phyloP scores from a whole-genome alignment of 805 yeast species.

The Pichia eremophila region DNA sequence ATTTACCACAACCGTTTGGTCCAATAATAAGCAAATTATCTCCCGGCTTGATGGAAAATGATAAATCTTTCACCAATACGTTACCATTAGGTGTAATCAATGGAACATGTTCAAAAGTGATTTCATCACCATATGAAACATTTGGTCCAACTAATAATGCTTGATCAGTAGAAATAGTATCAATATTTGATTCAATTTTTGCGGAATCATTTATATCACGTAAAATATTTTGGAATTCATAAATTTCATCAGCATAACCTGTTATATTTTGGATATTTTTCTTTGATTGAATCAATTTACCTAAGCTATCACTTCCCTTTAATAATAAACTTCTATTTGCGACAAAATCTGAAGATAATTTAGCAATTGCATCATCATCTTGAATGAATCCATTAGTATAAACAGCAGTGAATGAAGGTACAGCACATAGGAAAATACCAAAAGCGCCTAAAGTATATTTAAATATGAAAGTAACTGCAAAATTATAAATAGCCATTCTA shows the following conservation, averaged over 20 bases:
- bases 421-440: conserved; percentile 77
- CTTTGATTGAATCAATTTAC: conserved; percentile 76
- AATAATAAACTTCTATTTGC: conserved; percentile 78
- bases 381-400: conserved; percentile 33
- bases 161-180: conserved; percentile 4
- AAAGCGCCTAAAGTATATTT: conserved; percentile 96
- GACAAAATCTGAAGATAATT: conserved; percentile 71
- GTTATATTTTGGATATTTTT: conserved; percentile 73
- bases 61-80: conserved; percentile 52
- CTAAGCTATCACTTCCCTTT: conserved; percentile 81
- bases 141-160: conserved; percentile 26
- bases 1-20: conserved; percentile 94
- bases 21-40: conserved; percentile 85
- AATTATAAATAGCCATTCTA: conserved; percentile 66
- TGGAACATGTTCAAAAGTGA: conserved; percentile 68
- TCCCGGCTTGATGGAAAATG: conserved; percentile 69
- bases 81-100: conserved; percentile 80
- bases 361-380: conserved; percentile 26
- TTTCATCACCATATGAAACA: conserved; percentile 43
- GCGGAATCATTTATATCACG: conserved; percentile 32
- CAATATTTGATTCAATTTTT: conserved; percentile 17
- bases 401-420: conserved; percentile 60
- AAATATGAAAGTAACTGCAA: conserved; percentile 79
- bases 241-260: conserved; percentile 72
- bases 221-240: conserved; percentile 59